Conservation (phyloP, 2,329 filamentous ascomycete species). For the Ascochyta pisi region DNA sequence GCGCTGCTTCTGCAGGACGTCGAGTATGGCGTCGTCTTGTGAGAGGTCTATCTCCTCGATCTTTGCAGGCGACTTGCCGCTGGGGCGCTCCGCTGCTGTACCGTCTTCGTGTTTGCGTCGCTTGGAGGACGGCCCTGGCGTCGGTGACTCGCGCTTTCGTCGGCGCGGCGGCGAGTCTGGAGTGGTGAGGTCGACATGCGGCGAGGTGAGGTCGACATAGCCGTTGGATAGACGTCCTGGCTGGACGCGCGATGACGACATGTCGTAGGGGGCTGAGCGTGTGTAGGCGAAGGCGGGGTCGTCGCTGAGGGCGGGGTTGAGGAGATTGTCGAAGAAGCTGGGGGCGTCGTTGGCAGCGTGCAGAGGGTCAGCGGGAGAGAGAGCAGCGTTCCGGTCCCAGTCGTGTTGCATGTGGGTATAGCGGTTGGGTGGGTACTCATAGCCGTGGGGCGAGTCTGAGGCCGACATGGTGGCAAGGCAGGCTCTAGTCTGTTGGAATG, state of each 20-base stretch:
- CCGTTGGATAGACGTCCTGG: conserved; percentile 42
- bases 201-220: conserved; percentile 46
- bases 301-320: conserved; percentile 10
- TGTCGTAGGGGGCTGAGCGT: conserved; percentile 22
- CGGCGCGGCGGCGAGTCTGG: conserved; percentile 32
- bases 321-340: conserved; percentile 14
- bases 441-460: conserved; percentile 5
- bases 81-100: conserved; percentile 1
- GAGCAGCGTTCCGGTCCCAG: not conserved
- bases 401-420: not conserved
- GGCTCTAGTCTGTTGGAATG: not conserved
- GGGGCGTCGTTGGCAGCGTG: not conserved
- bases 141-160: conserved; percentile 30
- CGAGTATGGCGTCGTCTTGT: conserved; percentile 52
- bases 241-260: conserved; percentile 23
- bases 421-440: not conserved
- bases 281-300: conserved; percentile 14
- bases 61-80: conserved; percentile 21
- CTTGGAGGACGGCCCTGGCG: conserved; percentile 43
- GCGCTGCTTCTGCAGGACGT: conserved; percentile 60
- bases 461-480: conserved; percentile 17
- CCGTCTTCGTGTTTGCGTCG: conserved; percentile 35
- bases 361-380: not conserved
- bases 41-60: conserved; percentile 61
- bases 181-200: conserved; percentile 16